phyloP scores from a whole-genome alignment of 2,329 filamentous ascomycete genomes.

The Aspergillus ustus region DNA sequence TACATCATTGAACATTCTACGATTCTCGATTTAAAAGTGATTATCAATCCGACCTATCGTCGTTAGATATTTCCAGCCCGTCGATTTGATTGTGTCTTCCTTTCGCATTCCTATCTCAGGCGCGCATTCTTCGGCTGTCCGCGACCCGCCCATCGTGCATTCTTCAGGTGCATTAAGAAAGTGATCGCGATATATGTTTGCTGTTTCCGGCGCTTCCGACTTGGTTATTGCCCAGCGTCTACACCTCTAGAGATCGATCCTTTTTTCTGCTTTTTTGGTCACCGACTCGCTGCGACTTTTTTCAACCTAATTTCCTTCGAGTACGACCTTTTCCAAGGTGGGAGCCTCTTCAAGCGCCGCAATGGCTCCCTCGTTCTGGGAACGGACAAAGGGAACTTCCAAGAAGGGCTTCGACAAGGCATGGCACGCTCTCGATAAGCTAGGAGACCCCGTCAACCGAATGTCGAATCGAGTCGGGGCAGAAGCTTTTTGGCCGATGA shows the following conservation, averaged over 20 bases:
- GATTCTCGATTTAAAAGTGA: neutral
- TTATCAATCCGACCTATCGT: neutral
- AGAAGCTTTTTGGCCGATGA: conserved; percentile 84
- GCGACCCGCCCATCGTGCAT: conserved; percentile 12
- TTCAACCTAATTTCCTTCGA: conserved; percentile 6
- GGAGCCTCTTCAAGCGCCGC: conserved; percentile 16
- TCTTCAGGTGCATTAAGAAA: conserved; percentile 23
- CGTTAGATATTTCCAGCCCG: conserved; percentile 7
- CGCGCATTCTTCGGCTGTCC: conserved; percentile 25
- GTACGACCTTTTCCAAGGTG: neutral
- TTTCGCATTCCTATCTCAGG: conserved; percentile 21
- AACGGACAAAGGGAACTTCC: conserved; percentile 56
- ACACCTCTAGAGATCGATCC: conserved; percentile 18
- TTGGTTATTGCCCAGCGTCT: neutral
- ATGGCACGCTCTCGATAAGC: conserved; percentile 69
- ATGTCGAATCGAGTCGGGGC: conserved; percentile 80
- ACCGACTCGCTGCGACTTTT: neutral
- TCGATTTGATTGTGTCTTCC: conserved; percentile 5
- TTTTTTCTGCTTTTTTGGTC: neutral
- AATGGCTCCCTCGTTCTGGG: conserved; percentile 59
- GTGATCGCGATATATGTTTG: conserved; percentile 18
- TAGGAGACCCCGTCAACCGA: conserved; percentile 77
- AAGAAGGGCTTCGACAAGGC: conserved; percentile 76
- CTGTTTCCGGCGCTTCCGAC: conserved; percentile 23
- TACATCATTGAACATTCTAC: neutral